These are phyloP conservation scores for Fusarium goolgardi DNA, from an alignment of 2,329 filamentous ascomycete genomes.

Conservation along the genomic window DNA sequence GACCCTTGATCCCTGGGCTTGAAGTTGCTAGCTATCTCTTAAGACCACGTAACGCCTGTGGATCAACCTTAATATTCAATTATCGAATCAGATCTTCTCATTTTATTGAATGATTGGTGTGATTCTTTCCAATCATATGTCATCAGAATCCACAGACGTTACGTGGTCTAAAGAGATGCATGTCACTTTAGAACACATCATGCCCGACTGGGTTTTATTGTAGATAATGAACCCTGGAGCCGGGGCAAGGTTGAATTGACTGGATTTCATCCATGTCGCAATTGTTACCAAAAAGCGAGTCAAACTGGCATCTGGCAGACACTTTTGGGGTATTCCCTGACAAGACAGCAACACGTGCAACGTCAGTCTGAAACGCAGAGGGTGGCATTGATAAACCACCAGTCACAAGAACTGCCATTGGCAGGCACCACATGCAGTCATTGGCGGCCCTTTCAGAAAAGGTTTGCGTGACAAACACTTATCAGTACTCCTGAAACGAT, in stretches of 20 bases:
- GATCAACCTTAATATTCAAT: no score
- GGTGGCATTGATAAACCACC: constrained; percentile 1
- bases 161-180: no score
- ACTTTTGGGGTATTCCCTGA: neutral
- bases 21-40: constrained; percentile 18
- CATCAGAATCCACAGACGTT: no score
- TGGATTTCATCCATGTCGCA: neutral
- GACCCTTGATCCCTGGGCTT: constrained; percentile 3
- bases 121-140: no score
- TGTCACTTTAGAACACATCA: constrained; percentile 28
- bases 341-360: neutral
- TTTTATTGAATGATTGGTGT: no score
- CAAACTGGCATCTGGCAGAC: neutral
- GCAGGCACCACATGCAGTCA: neutral
- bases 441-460: constrained; percentile 3
- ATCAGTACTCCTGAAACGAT: constrained; percentile 2
- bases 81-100: no score
- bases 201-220: neutral
- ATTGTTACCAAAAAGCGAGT: neutral
- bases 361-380: constrained; percentile 6
- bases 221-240: neutral
- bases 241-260: neutral
- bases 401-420: neutral
- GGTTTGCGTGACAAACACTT: neutral
- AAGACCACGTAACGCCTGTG: no score